phyloP scores from a whole-genome alignment of 345 rosid genomes.

The Melastoma malabathricum region DNA sequence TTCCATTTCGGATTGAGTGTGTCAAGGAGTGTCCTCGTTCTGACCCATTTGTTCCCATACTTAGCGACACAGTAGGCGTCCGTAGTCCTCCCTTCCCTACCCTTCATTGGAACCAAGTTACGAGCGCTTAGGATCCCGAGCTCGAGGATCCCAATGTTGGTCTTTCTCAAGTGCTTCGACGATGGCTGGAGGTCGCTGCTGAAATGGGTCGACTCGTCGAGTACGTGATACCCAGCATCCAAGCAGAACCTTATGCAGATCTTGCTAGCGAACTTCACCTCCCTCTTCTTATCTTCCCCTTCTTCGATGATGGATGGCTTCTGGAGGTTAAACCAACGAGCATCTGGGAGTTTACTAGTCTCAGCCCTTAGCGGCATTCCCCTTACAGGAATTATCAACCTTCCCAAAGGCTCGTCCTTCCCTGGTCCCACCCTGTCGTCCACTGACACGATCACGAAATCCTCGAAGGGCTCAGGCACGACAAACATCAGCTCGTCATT shows the following conservation, averaged over 20 bases:
- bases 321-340: constrained; percentile 28
- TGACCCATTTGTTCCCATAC: constrained; percentile 93
- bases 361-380: constrained; percentile 16
- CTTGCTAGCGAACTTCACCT: constrained; percentile 71
- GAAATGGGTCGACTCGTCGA: constrained; percentile 85
- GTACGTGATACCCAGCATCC: constrained; percentile 89
- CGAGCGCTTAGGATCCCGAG: constrained; percentile 73
- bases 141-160: constrained; percentile 65
- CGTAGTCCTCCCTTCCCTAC: constrained; percentile 53
- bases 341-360: constrained; percentile 14
- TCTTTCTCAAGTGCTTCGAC: constrained; percentile 60
- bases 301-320: constrained; percentile 19
- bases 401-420: constrained; percentile 28
- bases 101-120: constrained; percentile 76
- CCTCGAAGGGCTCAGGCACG: constrained; percentile 47
- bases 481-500: constrained; percentile 42
- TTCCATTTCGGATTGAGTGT: constrained; percentile 72
- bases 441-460: constrained; percentile 20
- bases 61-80: constrained; percentile 96
- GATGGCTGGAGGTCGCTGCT: constrained; percentile 94
- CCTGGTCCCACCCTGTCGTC: constrained; percentile 20
- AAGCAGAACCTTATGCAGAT: constrained; percentile 43
- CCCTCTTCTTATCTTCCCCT: constrained; percentile 38
- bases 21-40: constrained; percentile 84
- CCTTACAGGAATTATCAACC: constrained; percentile 9